These are phyloP conservation scores for Blastobotrys attinorum DNA, from an alignment of 805 yeast species.

Conservation along the genomic window DNA sequence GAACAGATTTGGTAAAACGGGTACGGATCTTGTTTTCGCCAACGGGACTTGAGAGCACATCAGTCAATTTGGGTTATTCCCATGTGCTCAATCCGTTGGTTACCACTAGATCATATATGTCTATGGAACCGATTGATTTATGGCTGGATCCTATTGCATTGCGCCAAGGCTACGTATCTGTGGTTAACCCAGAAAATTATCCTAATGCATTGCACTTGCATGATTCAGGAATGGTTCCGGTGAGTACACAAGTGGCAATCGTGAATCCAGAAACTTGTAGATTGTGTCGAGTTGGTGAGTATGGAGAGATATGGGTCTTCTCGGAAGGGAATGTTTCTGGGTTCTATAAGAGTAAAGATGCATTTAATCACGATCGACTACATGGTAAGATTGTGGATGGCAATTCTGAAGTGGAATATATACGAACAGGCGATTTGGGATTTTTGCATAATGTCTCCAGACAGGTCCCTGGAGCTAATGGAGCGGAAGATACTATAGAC, in stretches of 20 bases:
- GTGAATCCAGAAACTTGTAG: constrained; percentile 87
- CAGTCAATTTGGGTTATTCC: constrained; percentile 70
- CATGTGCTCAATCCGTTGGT: constrained; percentile 78
- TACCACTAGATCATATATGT: constrained; percentile 77
- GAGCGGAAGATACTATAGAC: constrained; percentile 34
- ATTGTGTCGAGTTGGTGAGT: constrained; percentile 81
- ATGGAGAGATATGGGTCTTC: constrained; percentile 95
- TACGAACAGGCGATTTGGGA: constrained; percentile 92
- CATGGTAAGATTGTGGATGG: constrained; percentile 57
- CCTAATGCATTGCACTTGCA: constrained; percentile 70
- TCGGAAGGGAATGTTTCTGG: constrained; percentile 73
- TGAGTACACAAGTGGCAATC: constrained; percentile 86
- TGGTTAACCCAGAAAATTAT: constrained; percentile 65
- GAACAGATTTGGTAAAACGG: constrained; percentile 43
- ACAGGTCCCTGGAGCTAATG: constrained; percentile 25
- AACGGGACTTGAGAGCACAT: constrained; percentile 56
- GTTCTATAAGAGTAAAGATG: constrained; percentile 47
- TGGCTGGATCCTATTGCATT: constrained; percentile 82
- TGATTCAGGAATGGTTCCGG: constrained; percentile 95
- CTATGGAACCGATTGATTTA: constrained; percentile 79
- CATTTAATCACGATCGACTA: constrained; percentile 48
- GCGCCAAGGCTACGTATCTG: constrained; percentile 78
- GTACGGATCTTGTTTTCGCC: constrained; percentile 56
- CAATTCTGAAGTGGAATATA: constrained; percentile 53
- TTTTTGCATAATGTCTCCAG: constrained; percentile 69